Conservation (phyloP, 345 rosid species). For the Angophora floribunda region DNA sequence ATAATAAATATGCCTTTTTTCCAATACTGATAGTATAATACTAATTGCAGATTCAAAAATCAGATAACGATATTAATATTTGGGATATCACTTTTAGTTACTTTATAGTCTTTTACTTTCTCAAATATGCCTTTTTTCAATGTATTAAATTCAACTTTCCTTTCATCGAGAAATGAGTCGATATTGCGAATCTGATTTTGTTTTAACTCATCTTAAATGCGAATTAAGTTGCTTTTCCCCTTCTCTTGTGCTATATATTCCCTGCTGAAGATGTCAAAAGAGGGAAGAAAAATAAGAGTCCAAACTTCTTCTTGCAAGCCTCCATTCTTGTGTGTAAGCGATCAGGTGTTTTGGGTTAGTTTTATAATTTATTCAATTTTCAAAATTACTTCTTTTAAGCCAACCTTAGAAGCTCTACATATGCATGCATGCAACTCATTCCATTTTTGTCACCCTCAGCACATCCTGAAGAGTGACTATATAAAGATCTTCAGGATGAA, state of each 20-base stretch:
- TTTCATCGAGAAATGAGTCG: neutral
- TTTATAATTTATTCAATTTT: neutral
- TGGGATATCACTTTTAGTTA: neutral
- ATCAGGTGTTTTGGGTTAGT: neutral
- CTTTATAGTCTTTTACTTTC: neutral
- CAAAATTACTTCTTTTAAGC: neutral
- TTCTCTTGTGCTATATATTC: neutral
- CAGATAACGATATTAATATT: neutral
- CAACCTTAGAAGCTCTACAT: neutral
- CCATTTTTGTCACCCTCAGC: neutral
- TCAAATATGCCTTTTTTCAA: neutral
- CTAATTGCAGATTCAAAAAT: neutral
- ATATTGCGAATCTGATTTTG: neutral
- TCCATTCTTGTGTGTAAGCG: neutral
- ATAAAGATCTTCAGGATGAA: neutral
- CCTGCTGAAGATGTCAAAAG: neutral
- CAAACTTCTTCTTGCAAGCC: neutral
- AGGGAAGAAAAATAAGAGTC: neutral
- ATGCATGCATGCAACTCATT: neutral
- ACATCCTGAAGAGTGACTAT: neutral
- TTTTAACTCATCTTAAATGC: neutral
- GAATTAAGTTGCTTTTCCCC: neutral
- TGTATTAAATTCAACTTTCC: neutral
- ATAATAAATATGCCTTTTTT: neutral
- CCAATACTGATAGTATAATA: too few species aligned